Base-by-base conservation (phyloP, 2,329 filamentous ascomycete genomes). In the Paecilomyces sp. region DNA sequence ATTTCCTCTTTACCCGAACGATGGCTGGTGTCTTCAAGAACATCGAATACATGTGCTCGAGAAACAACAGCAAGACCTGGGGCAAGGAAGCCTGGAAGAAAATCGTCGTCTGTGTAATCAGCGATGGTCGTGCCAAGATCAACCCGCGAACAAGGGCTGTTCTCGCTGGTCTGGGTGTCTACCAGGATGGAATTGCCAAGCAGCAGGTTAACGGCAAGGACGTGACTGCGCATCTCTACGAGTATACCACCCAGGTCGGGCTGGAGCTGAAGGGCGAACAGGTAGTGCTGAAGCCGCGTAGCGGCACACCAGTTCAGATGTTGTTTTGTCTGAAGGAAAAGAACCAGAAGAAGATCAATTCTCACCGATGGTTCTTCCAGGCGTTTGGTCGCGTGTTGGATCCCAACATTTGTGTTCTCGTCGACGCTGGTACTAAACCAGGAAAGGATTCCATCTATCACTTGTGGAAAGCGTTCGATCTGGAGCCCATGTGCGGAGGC, bases 301-400 rank as follows among this genome's bases (percentile, higher is more conserved):
- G 83, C 5, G 85, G 89, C 62, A 92, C 94, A 63, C 93, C 94
- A 0, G 90, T 99, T 1, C 94, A 99, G 78, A 89, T 99, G 80
- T 85, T 99, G 3, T 99, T 99, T 81, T 99, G 94, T 74, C 77
- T 99, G 62, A 99, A 99, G 80, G 94, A 99, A 73, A 97, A 97
- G 85, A 99, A 99, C 73, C 92, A 97, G 79, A 99, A 99, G 82
- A 99, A 99, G 83, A 99, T 99, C 84, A 99, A 99, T 74, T 97
- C 94, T 0, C 94, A 99, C 75, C 83, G 94, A 73, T 99, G 94
- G 94, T 97, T 99, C 80, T 99, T 99, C 83, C 89, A 95, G 67
- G 94, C 93, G 0, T 99, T 99, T 73, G 94, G 94, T 33, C 85
- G 88, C 24, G 90, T 97, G 2, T 79, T 99, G 53, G 89, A 97